Evolutionary conservation across 2,329 filamentous ascomycete genomes (phyloP).

Genomic region (Botrytis cinerea): DNA sequence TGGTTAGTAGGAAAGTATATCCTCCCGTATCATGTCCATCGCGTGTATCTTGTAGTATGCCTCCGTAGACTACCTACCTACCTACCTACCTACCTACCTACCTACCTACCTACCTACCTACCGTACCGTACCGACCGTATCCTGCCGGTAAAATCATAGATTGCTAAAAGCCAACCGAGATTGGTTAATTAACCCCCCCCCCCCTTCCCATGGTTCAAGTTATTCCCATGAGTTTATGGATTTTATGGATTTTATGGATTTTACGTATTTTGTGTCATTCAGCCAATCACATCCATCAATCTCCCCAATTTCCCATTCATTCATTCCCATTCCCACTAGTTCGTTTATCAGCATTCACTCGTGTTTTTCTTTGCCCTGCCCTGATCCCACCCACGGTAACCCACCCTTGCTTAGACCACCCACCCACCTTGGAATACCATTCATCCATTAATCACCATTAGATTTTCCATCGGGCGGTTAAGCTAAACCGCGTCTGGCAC

Average conservation of each 20-base stretch:
- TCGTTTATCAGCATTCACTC: neutral
- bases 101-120: too few relatives aligned
- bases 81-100: too few relatives aligned
- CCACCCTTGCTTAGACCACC: neutral
- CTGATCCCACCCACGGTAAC: neutral
- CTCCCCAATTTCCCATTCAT: neutral
- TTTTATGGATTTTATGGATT: neutral
- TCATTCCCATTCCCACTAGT: neutral
- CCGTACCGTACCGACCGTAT: neutral
- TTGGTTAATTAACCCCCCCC: neutral
- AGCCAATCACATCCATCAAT: neutral
- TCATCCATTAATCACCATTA: neutral
- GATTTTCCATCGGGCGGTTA: slow-evolving; percentile 3
- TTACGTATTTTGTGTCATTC: neutral
- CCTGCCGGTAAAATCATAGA: neutral
- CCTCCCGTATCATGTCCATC: neutral
- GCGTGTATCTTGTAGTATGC: too few relatives aligned
- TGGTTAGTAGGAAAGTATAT: neutral
- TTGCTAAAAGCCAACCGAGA: neutral
- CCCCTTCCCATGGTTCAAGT: neutral
- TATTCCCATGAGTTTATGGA: neutral
- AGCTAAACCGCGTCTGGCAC: neutral
- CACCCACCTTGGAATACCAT: slow-evolving; percentile 7
- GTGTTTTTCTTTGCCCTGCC: neutral
- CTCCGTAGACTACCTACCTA: too few relatives aligned